Conservation (phyloP, 768 basidiomycete genomes). For the Phlebiopsis flavidoalba region DNA sequence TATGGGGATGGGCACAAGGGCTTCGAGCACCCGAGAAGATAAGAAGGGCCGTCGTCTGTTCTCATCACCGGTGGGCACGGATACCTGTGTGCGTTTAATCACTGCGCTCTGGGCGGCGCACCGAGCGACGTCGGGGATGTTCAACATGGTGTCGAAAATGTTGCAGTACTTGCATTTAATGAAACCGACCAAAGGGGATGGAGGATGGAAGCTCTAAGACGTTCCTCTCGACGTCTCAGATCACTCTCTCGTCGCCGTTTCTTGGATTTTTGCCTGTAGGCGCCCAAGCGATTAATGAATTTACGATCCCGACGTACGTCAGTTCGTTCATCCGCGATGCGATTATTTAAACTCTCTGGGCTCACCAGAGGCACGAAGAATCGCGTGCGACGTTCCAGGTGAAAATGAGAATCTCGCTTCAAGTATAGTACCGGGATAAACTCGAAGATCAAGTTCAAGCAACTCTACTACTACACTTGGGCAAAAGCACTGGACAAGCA, state of each 20-base stretch:
- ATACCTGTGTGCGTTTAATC: background rate
- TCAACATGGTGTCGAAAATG: background rate
- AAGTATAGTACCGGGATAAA: no score
- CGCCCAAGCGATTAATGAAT: background rate
- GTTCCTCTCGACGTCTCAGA: background rate
- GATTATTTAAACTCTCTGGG: no score
- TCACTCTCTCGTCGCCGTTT: background rate
- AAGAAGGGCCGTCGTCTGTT: background rate
- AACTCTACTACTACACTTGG: background rate
- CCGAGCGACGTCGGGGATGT: background rate
- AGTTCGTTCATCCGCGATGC: no score
- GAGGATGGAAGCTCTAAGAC: no score
- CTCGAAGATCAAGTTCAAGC: background rate
- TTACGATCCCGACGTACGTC: background rate
- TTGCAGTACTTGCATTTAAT: no score
- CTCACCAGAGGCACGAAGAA: background rate
- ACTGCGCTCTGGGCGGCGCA: background rate
- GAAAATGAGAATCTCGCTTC: background rate
- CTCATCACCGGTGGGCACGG: background rate
- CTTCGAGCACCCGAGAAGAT: background rate
- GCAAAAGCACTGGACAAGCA: background rate
- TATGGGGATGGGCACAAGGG: background rate
- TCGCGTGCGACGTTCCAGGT: background rate
- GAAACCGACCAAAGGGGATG: no score
- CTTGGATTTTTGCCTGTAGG: background rate